Conservation (phyloP, 2,329 filamentous ascomycete genomes). For the Colletotrichum cordylinicola region DNA sequence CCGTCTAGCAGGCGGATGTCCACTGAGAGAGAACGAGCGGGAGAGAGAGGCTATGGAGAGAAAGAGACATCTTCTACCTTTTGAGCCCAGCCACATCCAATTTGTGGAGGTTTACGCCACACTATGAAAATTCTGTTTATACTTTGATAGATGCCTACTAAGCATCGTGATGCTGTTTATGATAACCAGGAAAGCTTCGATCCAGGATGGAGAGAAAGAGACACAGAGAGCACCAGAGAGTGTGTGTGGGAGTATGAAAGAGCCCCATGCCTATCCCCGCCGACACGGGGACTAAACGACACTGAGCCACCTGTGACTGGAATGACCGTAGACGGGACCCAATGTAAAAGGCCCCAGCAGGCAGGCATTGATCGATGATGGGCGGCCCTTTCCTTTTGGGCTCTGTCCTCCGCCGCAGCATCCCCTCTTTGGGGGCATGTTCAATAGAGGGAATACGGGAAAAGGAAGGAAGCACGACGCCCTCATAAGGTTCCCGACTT, state of each 20-base stretch:
- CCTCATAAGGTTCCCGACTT: neutral
- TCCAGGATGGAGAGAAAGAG: neutral
- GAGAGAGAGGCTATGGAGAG: too few relatives aligned
- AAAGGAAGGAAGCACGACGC: neutral
- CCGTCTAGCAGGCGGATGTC: neutral
- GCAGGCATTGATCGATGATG: neutral
- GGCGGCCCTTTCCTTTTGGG: neutral
- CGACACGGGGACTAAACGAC: neutral
- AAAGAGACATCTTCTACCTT: too few relatives aligned
- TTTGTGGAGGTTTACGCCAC: too few relatives aligned
- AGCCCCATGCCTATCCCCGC: neutral
- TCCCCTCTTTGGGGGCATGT: neutral
- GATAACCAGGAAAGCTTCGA: too few relatives aligned
- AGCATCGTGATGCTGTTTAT: too few relatives aligned
- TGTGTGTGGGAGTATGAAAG: neutral
- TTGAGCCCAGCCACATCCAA: too few relatives aligned
- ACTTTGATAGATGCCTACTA: too few relatives aligned
- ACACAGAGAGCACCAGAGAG: neutral
- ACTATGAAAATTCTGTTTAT: too few relatives aligned
- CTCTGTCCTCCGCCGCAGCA: neutral
- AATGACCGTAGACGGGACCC: neutral
- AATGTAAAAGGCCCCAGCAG: neutral
- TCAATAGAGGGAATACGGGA: neutral
- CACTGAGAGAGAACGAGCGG: neutral
- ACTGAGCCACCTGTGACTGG: neutral